Evolutionary conservation across 1,139 yeast species (phyloP).

Genomic region (Magnusiomyces sp.): DNA sequence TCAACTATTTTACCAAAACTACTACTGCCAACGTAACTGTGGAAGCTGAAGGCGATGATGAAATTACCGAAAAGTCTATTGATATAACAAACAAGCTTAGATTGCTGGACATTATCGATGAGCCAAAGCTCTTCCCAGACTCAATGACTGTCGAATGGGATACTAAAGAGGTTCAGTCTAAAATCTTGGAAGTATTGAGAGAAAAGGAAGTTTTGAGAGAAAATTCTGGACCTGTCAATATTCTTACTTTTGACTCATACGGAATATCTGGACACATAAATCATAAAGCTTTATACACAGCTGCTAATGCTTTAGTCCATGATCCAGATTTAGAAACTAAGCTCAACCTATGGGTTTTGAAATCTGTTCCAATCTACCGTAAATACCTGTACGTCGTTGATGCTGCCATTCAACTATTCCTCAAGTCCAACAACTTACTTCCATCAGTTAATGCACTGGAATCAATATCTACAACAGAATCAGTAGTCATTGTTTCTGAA

Average conservation of each 20-base stretch:
- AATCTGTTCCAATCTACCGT: slow-evolving; percentile 31
- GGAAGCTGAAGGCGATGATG: slow-evolving; percentile 23
- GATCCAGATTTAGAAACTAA: slow-evolving; percentile 4
- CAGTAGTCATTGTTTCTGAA: slow-evolving; percentile 25
- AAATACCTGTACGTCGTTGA: slow-evolving; percentile 32
- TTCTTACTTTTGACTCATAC: slow-evolving; percentile 69
- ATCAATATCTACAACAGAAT: slow-evolving; percentile 16
- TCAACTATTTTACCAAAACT: slow-evolving; percentile 43
- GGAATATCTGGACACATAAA: slow-evolving; percentile 88
- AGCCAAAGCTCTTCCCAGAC: slow-evolving; percentile 45
- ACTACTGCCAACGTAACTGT: no score
- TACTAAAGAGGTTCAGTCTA: slow-evolving; percentile 32
- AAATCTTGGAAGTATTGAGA: slow-evolving; percentile 21
- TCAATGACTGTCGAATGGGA: slow-evolving; percentile 71
- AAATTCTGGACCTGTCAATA: slow-evolving; percentile 27
- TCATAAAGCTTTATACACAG: slow-evolving; percentile 61
- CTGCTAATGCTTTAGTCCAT: slow-evolving; percentile 38
- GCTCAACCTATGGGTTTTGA: slow-evolving; percentile 26
- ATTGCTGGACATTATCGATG: slow-evolving; percentile 40
- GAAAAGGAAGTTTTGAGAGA: neutral
- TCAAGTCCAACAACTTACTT: neutral
- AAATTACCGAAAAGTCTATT: slow-evolving; percentile 17
- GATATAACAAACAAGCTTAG: neutral
- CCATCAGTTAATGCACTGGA: neutral
- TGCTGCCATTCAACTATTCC: slow-evolving; percentile 20